Evolutionary conservation across 192 early-diverging fungal species (phyloP), one percentile per base, ranked within the genome.

Genomic region (Rhizophagus sp.): DNA sequence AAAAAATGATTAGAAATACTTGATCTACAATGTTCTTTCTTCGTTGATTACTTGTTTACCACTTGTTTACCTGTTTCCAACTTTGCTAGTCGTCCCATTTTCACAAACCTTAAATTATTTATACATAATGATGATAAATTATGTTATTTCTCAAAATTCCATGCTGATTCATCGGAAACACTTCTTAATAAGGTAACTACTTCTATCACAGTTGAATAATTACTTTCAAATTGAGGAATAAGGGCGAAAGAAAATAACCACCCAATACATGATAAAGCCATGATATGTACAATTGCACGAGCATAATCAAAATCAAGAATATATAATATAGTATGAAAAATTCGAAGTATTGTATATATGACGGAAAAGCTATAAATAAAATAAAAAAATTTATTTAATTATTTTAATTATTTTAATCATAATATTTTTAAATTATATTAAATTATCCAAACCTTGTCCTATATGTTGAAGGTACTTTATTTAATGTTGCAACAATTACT

Each of bases 171-270:
- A 75, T 62, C 57, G 8, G 57, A 75, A 19, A 75, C 73, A 12
- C 73, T 52, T 9, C 34, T 24, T 15, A 57, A 52, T 9, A 78
- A 24, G 0, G n/a, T 78, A 11, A 78, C 76, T 12, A 78, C 76
- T 61, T 78, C 76, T 4, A 67, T 52, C 11, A 78, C 25, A 0
- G 63, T 24, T 17, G 76, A 78, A 52, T 78, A 78, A 30, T 78
- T 44, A 25, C 33, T 34, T 22, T 78, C 76, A 33, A 78, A 78
- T n/a, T 64, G 39, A 67, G 76, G 76, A n/a, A 78, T 5, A 44
- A 78, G 62, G 19, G 76, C 76, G 50, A 78, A 78, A 8, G 65
- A 47, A 50, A 78, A 78, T 22, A 78, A 24, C 76, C 76, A 78
- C 1, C 39, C 64, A 12, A 22, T 49, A 50, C 76, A 78, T 47